Base-by-base conservation (phyloP, 495 filamentous ascomycete genomes). In the Daldinia vernicosa region DNA sequence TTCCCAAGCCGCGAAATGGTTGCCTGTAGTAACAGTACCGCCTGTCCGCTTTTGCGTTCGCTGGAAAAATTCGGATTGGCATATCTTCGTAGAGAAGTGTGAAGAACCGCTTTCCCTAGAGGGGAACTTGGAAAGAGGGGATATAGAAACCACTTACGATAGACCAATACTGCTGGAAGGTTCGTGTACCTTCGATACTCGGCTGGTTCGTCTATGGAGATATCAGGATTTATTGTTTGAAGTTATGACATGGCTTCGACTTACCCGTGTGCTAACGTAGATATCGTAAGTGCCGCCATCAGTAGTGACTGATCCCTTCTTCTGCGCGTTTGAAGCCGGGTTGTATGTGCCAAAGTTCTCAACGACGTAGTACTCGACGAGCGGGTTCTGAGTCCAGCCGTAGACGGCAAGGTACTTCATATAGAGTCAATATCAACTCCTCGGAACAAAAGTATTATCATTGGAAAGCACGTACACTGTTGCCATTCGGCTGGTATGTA, bases 141-240 rank as follows among this genome's bases (percentile, higher is more conserved):
- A 57, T 37, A 6, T 4, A 15, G 11, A 37, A 12, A 22, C 8
- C 0, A 37, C 50, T 60, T 51, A 67, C 57, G 45, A 90, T 83
- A 26, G 85, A 86, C 84, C 85, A 89, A 75, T 82, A 90, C 80
- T 91, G 89, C 32, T 81, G 78, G 72, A 90, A 90, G 51, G 85
- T 91, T 2, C 80, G 75, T 24, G 86, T 89, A 27, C 88, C 88
- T 8, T 82, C 71, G 68, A 90, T 89, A 4, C 81, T 85, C 9
- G 89, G 86, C 70, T 85, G 80, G 74, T 90, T 85, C 67, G 12
- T 14, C 33, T 35, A 35, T 35, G 5, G 11, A 14, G 14, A 35
- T 35, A 14, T 35, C 14, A 35, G 3, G 3, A 35, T 35, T 1
- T 14, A 35, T 35, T 35, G 2, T 14, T 35, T 35, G 33, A 35